These are phyloP conservation scores for Talaromyces sp. DNA, from an alignment of 2,329 filamentous ascomycete genomes.

Conservation along the genomic window DNA sequence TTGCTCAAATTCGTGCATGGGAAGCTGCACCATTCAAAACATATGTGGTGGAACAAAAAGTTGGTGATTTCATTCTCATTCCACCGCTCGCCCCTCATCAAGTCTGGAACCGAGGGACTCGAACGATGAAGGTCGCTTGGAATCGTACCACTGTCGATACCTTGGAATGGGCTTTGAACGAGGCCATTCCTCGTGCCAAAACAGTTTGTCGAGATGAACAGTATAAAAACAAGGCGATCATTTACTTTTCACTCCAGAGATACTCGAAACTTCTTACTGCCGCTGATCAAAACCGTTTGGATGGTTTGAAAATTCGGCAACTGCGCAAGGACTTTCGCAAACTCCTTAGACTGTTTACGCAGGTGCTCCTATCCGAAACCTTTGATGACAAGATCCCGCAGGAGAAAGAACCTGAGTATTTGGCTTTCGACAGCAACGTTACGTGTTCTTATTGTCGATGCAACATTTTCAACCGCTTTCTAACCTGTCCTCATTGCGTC, in stretches of 20 bases:
- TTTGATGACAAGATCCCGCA: constrained; percentile 61
- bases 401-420: constrained; percentile 66
- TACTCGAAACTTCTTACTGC: constrained; percentile 61
- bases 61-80: constrained; percentile 88
- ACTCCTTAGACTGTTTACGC: constrained; percentile 71
- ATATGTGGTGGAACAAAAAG: constrained; percentile 84
- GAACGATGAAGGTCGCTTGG: constrained; percentile 97
- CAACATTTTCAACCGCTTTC: constrained; percentile 95
- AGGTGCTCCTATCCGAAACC: constrained; percentile 78
- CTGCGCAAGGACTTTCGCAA: constrained; percentile 78
- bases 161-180: constrained; percentile 74
- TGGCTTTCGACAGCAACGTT: constrained; percentile 83
- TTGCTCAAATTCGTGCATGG: constrained; percentile 93
- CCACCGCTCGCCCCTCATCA: constrained; percentile 92
- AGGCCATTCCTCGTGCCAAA: constrained; percentile 81
- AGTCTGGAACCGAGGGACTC: constrained; percentile 94
- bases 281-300: constrained; percentile 47
- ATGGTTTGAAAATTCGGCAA: constrained; percentile 56
- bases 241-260: constrained; percentile 80
- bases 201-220: constrained; percentile 95
- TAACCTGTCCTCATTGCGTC: constrained; percentile 84
- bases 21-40: constrained; percentile 90
- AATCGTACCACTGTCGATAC: constrained; percentile 93
- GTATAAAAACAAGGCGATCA: constrained; percentile 96
- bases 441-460: constrained; percentile 93